phyloP scores from a whole-genome alignment of 2,329 filamentous ascomycete genomes.

The Aspergillus novofumigatus region DNA sequence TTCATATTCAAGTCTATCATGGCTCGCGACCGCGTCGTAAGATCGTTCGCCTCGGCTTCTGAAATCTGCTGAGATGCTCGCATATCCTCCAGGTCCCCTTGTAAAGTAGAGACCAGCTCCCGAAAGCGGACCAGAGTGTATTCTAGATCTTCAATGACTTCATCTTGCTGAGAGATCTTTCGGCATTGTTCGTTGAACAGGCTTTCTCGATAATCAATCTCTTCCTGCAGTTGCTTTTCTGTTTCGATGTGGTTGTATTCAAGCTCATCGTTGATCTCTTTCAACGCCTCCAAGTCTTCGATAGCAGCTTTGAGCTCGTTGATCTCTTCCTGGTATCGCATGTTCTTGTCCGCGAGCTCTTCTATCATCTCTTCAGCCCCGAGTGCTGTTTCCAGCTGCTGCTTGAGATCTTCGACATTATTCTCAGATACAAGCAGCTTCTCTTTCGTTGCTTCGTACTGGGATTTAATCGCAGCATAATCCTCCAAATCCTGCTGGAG shows the following conservation, averaged over 20 bases:
- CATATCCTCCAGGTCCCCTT: conserved; percentile 86
- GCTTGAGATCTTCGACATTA: conserved; percentile 76
- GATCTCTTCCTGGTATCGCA: conserved; percentile 75
- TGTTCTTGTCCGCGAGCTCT: conserved; percentile 81
- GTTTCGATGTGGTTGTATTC: conserved; percentile 90
- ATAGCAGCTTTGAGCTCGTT: conserved; percentile 77
- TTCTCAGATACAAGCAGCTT: conserved; percentile 69
- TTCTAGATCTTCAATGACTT: conserved; percentile 78
- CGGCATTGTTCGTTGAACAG: conserved; percentile 78
- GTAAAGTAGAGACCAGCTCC: conserved; percentile 79
- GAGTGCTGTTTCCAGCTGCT: conserved; percentile 84
- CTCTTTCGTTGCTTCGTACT: conserved; percentile 67
- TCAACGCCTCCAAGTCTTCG: conserved; percentile 81
- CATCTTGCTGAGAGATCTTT: conserved; percentile 70
- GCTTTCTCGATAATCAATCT: conserved; percentile 82
- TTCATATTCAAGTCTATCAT: conserved; percentile 98
- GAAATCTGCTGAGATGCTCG: conserved; percentile 87
- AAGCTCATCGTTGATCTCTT: conserved; percentile 91
- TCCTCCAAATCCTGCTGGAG: conserved; percentile 72
- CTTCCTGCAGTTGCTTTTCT: conserved; percentile 89
- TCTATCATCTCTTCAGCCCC: conserved; percentile 93
- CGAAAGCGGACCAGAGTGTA: conserved; percentile 86
- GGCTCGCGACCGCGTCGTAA: conserved; percentile 80
- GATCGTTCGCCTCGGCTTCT: conserved; percentile 85
- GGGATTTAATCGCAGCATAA: conserved; percentile 60